Conservation (phyloP, 2,329 filamentous ascomycete species). For the Geosmithia morbida region DNA sequence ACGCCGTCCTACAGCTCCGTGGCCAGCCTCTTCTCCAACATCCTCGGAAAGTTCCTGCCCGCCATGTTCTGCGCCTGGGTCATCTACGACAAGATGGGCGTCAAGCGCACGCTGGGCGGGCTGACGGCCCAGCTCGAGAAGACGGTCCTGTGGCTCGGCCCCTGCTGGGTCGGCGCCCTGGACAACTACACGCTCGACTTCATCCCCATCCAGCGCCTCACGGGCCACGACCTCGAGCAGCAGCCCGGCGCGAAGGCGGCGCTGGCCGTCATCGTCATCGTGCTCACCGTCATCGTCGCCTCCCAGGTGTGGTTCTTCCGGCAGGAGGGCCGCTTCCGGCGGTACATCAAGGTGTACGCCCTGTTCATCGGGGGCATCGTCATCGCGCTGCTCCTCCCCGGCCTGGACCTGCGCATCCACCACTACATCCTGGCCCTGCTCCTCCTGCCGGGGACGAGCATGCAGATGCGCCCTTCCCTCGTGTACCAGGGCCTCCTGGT, state of each 20-base stretch:
- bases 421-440: constrained; percentile 87
- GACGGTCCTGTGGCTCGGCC: constrained; percentile 77
- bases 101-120: constrained; percentile 54
- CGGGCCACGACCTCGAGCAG: constrained; percentile 71
- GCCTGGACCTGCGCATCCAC: constrained; percentile 75
- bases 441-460: constrained; percentile 72
- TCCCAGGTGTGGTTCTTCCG: constrained; percentile 78
- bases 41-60: constrained; percentile 72
- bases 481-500: constrained; percentile 82
- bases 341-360: constrained; percentile 65
- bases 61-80: constrained; percentile 80
- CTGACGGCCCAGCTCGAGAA: constrained; percentile 81
- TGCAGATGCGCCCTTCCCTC: constrained; percentile 74
- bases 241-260: constrained; percentile 83
- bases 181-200: constrained; percentile 93
- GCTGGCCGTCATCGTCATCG: constrained; percentile 60
- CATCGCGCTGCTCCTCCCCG: constrained; percentile 56
- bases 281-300: constrained; percentile 52
- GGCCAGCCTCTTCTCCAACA: constrained; percentile 58
- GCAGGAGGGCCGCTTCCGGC: constrained; percentile 65
- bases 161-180: constrained; percentile 78
- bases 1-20: constrained; percentile 57
- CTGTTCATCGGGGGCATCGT: constrained; percentile 54
- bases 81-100: constrained; percentile 71
- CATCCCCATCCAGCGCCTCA: constrained; percentile 89